phyloP scores from a whole-genome alignment of 192 early-diverging fungal species.

The Mortierella hygrophila region DNA sequence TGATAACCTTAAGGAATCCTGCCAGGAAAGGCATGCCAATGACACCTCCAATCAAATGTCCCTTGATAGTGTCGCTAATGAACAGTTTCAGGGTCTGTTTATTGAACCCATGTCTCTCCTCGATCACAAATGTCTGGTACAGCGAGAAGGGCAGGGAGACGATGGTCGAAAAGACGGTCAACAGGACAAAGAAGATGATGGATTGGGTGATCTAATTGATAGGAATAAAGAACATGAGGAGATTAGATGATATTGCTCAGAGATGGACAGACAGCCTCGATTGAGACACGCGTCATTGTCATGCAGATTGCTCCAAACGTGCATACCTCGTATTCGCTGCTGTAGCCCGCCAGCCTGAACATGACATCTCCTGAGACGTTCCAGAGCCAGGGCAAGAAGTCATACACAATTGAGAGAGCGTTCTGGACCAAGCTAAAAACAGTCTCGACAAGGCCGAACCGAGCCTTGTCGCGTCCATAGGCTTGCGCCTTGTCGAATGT shows the following conservation, averaged over 20 bases:
- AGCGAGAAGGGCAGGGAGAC: slow-evolving; percentile 84
- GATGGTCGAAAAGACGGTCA: slow-evolving; percentile 69
- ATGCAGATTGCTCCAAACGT: background rate
- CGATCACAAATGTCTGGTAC: slow-evolving; percentile 96
- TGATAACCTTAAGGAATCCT: slow-evolving; percentile 86
- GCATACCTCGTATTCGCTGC: slow-evolving; percentile 75
- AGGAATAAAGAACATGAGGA: background rate
- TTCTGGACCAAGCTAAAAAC: slow-evolving; percentile 76
- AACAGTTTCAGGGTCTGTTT: slow-evolving; percentile 89
- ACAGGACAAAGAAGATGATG: slow-evolving; percentile 77
- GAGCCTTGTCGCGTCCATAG: slow-evolving; percentile 89
- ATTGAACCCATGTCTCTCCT: slow-evolving; percentile 96
- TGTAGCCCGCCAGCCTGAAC: slow-evolving; percentile 66
- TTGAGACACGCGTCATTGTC: background rate
- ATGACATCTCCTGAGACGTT: slow-evolving; percentile 64
- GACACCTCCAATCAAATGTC: slow-evolving; percentile 70
- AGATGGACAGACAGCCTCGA: background rate
- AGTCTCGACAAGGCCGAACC: slow-evolving; percentile 78
- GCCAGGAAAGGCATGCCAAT: slow-evolving; percentile 87
- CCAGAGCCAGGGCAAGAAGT: slow-evolving; percentile 85
- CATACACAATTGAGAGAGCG: slow-evolving; percentile 74
- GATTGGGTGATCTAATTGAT: slow-evolving; percentile 82
- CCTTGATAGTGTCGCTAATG: slow-evolving; percentile 85
- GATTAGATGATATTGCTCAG: background rate
- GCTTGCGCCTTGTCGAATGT: slow-evolving; percentile 86